Conservation (phyloP, 2,329 filamentous ascomycete genomes). For the Sarocladium kiliense region DNA sequence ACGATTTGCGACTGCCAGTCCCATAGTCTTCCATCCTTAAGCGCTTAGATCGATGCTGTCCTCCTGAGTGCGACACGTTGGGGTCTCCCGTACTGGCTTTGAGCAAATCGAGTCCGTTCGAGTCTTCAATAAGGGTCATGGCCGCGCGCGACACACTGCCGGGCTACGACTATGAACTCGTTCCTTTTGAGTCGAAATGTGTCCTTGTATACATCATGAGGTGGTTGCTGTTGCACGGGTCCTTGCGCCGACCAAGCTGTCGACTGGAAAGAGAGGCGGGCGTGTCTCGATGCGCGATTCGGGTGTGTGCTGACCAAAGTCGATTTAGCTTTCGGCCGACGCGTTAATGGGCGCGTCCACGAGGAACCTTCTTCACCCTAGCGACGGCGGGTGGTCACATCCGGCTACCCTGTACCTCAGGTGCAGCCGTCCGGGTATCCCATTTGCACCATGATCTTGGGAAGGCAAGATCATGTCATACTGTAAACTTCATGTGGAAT, state of each 20-base stretch:
- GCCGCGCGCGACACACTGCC: background rate
- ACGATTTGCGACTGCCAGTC: slow-evolving; percentile 3
- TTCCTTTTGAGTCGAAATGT: background rate
- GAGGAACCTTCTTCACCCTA: too few species aligned
- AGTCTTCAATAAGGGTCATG: background rate
- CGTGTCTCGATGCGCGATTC: too few species aligned
- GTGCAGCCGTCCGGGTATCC: too few species aligned
- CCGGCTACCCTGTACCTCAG: too few species aligned
- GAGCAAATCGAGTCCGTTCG: too few species aligned
- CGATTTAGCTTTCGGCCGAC: background rate
- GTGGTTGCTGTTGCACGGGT: background rate
- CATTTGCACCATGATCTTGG: too few species aligned
- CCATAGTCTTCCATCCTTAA: background rate
- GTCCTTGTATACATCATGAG: background rate
- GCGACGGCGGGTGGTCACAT: too few species aligned
- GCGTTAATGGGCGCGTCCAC: background rate
- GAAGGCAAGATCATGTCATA: too few species aligned
- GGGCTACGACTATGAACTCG: background rate
- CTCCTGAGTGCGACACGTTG: background rate
- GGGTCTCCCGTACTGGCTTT: too few species aligned
- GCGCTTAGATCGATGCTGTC: background rate
- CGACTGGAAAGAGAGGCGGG: background rate
- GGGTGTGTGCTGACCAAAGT: background rate
- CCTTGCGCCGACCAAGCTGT: background rate
- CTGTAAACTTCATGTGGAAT: too few species aligned